These are phyloP conservation scores for Rhodotorula diobovata DNA, from an alignment of 768 basidiomycete species.

Conservation along the genomic window DNA sequence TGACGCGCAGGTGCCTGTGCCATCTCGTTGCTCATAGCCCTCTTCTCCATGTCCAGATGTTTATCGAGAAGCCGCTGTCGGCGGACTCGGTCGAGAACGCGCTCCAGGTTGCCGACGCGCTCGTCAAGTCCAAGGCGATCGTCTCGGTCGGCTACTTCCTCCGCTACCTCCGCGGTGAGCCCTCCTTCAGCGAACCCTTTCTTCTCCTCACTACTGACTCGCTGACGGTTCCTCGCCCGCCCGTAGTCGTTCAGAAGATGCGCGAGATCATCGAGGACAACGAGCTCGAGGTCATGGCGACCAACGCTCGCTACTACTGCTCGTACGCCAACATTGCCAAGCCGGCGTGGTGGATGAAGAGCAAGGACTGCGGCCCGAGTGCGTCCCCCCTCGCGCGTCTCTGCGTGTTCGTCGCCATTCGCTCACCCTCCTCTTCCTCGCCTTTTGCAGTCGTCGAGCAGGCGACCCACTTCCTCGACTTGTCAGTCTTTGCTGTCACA, in stretches of 20 bases:
- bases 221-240: not conserved
- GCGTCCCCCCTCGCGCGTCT: not conserved
- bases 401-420: not conserved
- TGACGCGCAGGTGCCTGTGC: not conserved
- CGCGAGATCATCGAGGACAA: slow-evolving; percentile 93
- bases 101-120: slow-evolving; percentile 25
- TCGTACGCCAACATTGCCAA: slow-evolving; percentile 61
- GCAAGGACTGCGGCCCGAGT: slow-evolving; percentile 59
- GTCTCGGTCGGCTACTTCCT: slow-evolving; percentile 43
- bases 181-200: not conserved
- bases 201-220: not conserved
- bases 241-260: slow-evolving; percentile 92
- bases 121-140: slow-evolving; percentile 37
- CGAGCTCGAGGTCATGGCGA: slow-evolving; percentile 89
- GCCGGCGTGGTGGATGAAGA: slow-evolving; percentile 90
- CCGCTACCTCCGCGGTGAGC: slow-evolving; percentile 36
- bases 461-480: slow-evolving; percentile 68
- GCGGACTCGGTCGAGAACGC: slow-evolving; percentile 38
- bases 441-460: slow-evolving; percentile 61
- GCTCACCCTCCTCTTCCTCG: not conserved
- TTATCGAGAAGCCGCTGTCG: slow-evolving; percentile 44
- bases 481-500: not conserved
- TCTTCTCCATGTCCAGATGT: slow-evolving; percentile 21
- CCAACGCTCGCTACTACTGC: slow-evolving; percentile 88
- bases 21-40: not conserved